Base-by-base conservation (phyloP, 768 basidiomycete species). In the Rubroboletus satanas region DNA sequence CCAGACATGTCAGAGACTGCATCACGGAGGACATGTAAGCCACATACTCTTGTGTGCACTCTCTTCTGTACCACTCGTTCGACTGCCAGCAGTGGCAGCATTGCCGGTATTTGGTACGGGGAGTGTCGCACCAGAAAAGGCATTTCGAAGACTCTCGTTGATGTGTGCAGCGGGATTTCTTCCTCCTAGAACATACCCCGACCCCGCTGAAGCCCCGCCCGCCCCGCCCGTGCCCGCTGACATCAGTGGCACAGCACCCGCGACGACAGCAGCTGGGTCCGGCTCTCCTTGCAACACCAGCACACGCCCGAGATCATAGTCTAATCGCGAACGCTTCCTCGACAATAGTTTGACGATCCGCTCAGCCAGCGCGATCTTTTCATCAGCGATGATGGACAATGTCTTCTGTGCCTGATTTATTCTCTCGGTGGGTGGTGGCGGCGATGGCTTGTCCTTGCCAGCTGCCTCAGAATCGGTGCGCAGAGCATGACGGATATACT, bases 281-380 rank as follows among this genome's bases (percentile, higher is more conserved):
- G 62, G 61, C 47, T 80, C 78, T 18, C 78, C 78, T 59, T 78
- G 78, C 38, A 79, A 58, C 36, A 73, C 66, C 29, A 79, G 70
- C 23, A 79, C 78, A 29, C 69, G 69, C 17, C 65, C 67, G 3
- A 82, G 67, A 57, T 82, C 80, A 51, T 75, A 64, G 37, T 82
- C 79, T 43, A 82, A 65, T 15, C 78, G 70, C 17, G 77, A 75
- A 44, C 74, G 72, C 32, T 79, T 79, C 45, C 79, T 71, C 39
- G 71, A 68, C 26, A 80, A 68, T n/a, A 79, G 61, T 29, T 71
- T 70, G 3, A 78, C 74, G 35, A 80, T 68, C 49, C 79, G 73
- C 50, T 76, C 69, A 14, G 79, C 75, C 28, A 80, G 62, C 5
- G 50, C 64, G 3, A 75, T 66, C 67, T 80, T 80, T 68, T 79